Evolutionary conservation across 306 rosid species (phyloP), one percentile per base, ranked within the genome.

Genomic region (Vicia villosa): DNA sequence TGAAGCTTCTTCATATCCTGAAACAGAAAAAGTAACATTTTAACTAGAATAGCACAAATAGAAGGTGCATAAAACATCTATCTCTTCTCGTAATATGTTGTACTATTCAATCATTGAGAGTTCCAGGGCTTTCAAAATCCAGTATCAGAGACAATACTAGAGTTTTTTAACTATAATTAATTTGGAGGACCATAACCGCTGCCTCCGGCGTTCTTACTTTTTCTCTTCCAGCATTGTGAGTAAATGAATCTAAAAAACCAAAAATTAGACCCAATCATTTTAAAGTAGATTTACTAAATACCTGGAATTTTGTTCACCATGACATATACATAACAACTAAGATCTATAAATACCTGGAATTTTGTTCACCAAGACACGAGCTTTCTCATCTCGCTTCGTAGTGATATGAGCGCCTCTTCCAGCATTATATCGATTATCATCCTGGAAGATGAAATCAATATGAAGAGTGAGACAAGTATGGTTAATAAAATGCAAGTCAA

Each of bases 301-400:
- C n/a, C n/a, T n/a, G n/a, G n/a, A n/a, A n/a, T n/a, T n/a, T n/a
- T n/a, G n/a, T n/a, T n/a, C 21, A 74, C 64, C 59, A 65, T 32
- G 32, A 73, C 34, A 66, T 57, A 73, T 42, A 67, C 32, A 13
- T 43, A 77, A 60, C 47, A 21, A 41, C 2, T 58, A 70, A 63
- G 45, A 66, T 41, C 58, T 20, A 66, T 46, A 37, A 55, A 41
- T 82, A 94, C 99, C 95, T 86, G 97, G 97, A 69, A 94, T 83
- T 80, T 94, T 94, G 80, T 86, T 91, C 45, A 87, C 91, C 83
- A 91, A 64, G 40, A 87, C 75, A 57, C 96, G 97, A 49, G 97
- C 99, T 89, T 87, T 91, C 87, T 91, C 99, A 62, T 96, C 99
- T 22, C 97, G 95, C 86, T 95, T 95, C 55, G 91, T 97, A 69